Percentiles rank a stretch among this genome's conserved stretches.
These are phyloP conservation scores for Eucalyptus erythrocorys DNA, from an alignment of 345 rosid genomes.

Conservation along the genomic window DNA sequence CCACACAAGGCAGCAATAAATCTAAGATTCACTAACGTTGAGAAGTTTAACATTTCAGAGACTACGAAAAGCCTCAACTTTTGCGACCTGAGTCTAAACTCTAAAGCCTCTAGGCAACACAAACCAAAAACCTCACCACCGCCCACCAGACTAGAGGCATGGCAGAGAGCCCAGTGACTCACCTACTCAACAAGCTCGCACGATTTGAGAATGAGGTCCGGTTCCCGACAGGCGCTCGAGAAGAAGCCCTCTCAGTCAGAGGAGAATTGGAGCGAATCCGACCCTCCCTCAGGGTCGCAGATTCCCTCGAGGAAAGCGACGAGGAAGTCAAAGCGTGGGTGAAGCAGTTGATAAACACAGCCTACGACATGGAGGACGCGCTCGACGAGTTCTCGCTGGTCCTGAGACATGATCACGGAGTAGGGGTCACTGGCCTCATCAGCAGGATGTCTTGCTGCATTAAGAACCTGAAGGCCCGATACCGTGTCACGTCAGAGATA, in stretches of 20 bases:
- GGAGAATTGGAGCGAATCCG: conserved; percentile 7
- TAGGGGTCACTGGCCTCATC: neutral
- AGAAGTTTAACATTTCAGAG: neutral
- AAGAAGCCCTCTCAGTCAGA: neutral
- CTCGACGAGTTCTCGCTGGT: conserved; percentile 15
- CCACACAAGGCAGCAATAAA: neutral
- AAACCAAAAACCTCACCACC: neutral
- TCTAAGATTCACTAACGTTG: neutral
- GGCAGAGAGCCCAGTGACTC: neutral
- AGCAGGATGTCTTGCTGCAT: conserved; percentile 1
- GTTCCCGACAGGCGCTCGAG: neutral
- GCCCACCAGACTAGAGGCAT: neutral
- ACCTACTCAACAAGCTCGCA: neutral
- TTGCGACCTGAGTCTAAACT: neutral
- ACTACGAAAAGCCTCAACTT: neutral
- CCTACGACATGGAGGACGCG: conserved; percentile 16
- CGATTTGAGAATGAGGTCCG: neutral
- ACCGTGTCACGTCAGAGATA: conserved; percentile 5
- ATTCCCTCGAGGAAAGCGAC: conserved; percentile 4
- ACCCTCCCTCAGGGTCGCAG: conserved; percentile 11
- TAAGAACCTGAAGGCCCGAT: conserved; percentile 7
- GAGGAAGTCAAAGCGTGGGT: conserved; percentile 9
- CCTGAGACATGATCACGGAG: neutral
- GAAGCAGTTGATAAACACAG: conserved; percentile 10
- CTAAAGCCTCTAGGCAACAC: neutral